A percentile compares a stretch with the other conserved stretches of the same genome.
Evolutionary conservation across 2,329 filamentous ascomycete species (phyloP).

Genomic region (Colletotrichum sp.): DNA sequence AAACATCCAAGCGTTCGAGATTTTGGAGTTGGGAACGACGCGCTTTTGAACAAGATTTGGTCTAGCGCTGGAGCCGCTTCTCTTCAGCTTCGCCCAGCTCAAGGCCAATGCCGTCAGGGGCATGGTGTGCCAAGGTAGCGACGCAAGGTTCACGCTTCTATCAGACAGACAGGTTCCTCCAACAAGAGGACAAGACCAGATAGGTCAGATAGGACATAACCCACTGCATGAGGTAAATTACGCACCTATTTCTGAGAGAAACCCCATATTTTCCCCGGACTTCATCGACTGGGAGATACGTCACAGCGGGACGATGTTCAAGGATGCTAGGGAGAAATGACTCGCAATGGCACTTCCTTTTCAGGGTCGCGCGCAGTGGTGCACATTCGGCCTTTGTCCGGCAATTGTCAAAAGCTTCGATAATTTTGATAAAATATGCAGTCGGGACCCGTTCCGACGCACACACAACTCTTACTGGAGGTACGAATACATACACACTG

Average conservation of each 20-base stretch:
- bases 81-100: neutral
- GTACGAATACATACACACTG: no score
- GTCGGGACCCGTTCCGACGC: neutral
- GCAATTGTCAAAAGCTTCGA: neutral
- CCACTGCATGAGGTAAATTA: slow-evolving; percentile 11
- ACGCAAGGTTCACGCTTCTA: neutral
- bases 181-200: neutral
- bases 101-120: neutral
- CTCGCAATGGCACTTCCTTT: neutral
- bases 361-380: neutral
- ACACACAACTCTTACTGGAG: neutral
- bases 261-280: slow-evolving; percentile 19
- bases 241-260: neutral
- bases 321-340: slow-evolving; percentile 13
- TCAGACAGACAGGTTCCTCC: slow-evolving; percentile 7
- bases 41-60: slow-evolving; percentile 14
- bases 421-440: neutral
- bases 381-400: neutral
- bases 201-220: neutral
- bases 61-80: neutral
- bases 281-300: slow-evolving; percentile 1
- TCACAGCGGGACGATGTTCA: slow-evolving; percentile 11
- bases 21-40: neutral
- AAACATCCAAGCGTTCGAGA: neutral
- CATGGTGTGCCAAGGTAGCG: neutral